A percentile compares a stretch with the other conserved stretches of the same genome.
phyloP scores from a whole-genome alignment of 2,329 filamentous ascomycete genomes.

The Ophiostoma himal-ulmi region DNA sequence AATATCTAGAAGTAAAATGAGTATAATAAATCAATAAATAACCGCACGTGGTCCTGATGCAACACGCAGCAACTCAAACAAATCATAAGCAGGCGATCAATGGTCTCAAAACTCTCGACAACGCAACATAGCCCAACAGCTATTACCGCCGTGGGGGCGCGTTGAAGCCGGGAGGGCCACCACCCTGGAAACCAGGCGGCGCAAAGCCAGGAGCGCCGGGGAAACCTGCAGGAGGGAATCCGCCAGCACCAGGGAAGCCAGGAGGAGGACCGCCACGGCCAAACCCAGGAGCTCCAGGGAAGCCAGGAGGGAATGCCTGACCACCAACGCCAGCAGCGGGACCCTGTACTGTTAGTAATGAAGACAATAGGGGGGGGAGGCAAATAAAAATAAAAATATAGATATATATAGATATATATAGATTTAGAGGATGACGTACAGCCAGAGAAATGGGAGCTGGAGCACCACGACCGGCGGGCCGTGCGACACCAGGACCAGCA shows the following conservation, averaged over 20 bases:
- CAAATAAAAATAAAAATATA: not conserved
- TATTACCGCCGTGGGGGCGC: conserved; percentile 57
- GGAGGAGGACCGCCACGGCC: conserved; percentile 48
- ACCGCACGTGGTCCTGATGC: conserved; percentile 3
- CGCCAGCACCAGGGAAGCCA: conserved; percentile 24
- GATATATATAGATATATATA: too few relatives aligned
- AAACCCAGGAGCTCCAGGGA: conserved; percentile 49
- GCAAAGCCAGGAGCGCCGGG: conserved; percentile 38
- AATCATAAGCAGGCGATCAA: not conserved
- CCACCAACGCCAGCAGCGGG: conserved; percentile 83
- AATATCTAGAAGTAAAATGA: conserved; percentile 8
- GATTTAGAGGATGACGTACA: conserved; percentile 45
- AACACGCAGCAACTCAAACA: not conserved
- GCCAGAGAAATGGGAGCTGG: conserved; percentile 69
- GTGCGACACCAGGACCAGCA: conserved; percentile 81
- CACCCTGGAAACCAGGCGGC: conserved; percentile 43
- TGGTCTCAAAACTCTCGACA: not conserved
- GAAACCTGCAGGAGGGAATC: conserved; percentile 46
- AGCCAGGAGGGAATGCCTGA: conserved; percentile 52
- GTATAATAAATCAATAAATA: conserved; percentile 2
- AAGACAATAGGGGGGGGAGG: not conserved
- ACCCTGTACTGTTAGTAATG: conserved; percentile 44
- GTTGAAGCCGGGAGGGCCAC: conserved; percentile 67
- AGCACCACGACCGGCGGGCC: conserved; percentile 80
- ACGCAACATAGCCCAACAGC: not conserved